phyloP scores from a whole-genome alignment of 805 yeast species.

The Candida coquimbonensis region DNA sequence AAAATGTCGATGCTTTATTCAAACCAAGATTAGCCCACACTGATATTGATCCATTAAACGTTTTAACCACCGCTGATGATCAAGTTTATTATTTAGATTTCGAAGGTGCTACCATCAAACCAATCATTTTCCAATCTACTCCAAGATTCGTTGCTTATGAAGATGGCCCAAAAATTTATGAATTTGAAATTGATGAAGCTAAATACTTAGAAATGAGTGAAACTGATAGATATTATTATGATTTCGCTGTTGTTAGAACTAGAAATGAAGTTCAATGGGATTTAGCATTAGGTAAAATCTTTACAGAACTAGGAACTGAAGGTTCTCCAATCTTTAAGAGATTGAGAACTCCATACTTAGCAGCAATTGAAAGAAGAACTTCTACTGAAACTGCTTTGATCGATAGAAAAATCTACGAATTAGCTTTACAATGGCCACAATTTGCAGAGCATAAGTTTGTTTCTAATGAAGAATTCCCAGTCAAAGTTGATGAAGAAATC shows the following conservation, averaged over 20 bases:
- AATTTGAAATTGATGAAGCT: slow-evolving; percentile 67
- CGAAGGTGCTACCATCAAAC: slow-evolving; percentile 75
- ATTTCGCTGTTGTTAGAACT: slow-evolving; percentile 82
- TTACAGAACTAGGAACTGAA: slow-evolving; percentile 70
- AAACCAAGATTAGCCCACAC: slow-evolving; percentile 72
- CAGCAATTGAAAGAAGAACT: slow-evolving; percentile 50
- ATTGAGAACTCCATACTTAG: slow-evolving; percentile 55
- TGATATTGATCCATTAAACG: slow-evolving; percentile 89
- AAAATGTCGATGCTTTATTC: slow-evolving; percentile 54
- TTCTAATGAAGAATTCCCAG: slow-evolving; percentile 47
- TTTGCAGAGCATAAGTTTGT: slow-evolving; percentile 54
- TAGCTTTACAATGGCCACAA: slow-evolving; percentile 63
- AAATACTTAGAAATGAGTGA: slow-evolving; percentile 62
- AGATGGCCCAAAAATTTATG: slow-evolving; percentile 80
- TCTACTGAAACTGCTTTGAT: slow-evolving; percentile 55
- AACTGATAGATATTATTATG: slow-evolving; percentile 69
- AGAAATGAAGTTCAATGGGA: slow-evolving; percentile 92
- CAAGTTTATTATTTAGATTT: slow-evolving; percentile 64
- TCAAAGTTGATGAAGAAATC: slow-evolving; percentile 51
- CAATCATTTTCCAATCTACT: slow-evolving; percentile 68
- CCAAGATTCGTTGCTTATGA: slow-evolving; percentile 78
- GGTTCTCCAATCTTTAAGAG: slow-evolving; percentile 75
- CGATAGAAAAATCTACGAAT: slow-evolving; percentile 59
- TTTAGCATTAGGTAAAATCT: slow-evolving; percentile 54
- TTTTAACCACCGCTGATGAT: slow-evolving; percentile 39